Base-by-base conservation (phyloP, 768 basidiomycete species). In the Suillus paluster region DNA sequence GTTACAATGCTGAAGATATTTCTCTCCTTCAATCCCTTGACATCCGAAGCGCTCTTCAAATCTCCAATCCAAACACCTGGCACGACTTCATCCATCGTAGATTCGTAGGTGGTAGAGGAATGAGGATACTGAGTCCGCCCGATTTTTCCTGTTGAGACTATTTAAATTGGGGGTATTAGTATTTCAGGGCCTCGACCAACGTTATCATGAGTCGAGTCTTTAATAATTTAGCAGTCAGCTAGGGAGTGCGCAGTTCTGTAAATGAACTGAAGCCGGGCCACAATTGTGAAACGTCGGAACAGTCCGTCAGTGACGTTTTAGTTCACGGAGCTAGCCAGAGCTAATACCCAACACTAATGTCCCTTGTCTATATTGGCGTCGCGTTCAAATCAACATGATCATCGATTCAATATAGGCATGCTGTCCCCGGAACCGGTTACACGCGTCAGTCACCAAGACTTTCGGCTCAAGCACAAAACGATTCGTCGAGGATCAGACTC, bases 11-110 rank as follows among this genome's bases (percentile, higher is more conserved):
- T 89, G 65, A 81, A 86, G 9, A 97, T 92, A n/a, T 87, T 86
- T 64, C 87, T 82, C n/a, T 78, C 75, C 70, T 84, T 86, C 63
- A 97, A 83, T 3, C 75, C 78, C 48, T 84, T 79, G 0, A 79
- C 81, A 64, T 95, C 79, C 58, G 83, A 79, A 0, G 93, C 91
- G 65, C 89, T 91, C 8, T 79, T 77, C 8, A 95, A 75, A 77
- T 93, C 86, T 9, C 95, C 94, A 25, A 97, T 84, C 95, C 94
- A 97, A 2, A 97, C 76, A 5, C 87, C 85, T 34, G 86, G 86
- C 17, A 91, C 81, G 38, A 97, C 81, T 75, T 95, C 85, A 77
- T 96, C 86, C 89, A 96, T 92, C 12, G 70, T n/a, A n/a, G n/a
- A n/a, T n/a, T n/a, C n/a, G n/a, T 59, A 25, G 27, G 36, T 38